These are phyloP conservation scores for Pichia nanzhaoensis DNA, from an alignment of 805 yeast species.

Conservation along the genomic window DNA sequence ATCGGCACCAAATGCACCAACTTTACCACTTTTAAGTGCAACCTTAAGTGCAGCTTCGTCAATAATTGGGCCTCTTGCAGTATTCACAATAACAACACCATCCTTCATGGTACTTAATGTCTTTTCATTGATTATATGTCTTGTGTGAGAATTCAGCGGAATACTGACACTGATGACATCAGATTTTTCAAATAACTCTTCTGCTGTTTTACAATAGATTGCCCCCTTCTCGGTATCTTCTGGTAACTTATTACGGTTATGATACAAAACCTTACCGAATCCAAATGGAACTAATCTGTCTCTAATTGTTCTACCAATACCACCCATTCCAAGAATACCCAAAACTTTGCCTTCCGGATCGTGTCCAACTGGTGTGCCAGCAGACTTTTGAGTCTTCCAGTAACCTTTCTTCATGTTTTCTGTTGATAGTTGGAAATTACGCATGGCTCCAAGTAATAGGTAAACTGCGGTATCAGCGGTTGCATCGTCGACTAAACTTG, in stretches of 20 bases:
- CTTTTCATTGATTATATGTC: constrained; percentile 57
- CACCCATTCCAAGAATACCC: constrained; percentile 85
- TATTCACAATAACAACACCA: constrained; percentile 72
- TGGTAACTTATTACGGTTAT: constrained; percentile 57
- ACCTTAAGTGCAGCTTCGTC: constrained; percentile 55
- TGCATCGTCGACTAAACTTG: constrained; percentile 44
- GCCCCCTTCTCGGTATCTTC: constrained; percentile 64
- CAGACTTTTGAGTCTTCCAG: constrained; percentile 48
- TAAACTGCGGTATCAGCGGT: constrained; percentile 54
- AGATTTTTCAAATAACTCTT: constrained; percentile 54
- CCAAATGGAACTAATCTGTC: constrained; percentile 73
- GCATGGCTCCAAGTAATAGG: constrained; percentile 43
- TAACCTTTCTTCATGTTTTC: constrained; percentile 47
- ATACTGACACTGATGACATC: constrained; percentile 71
- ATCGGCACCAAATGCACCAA: constrained; percentile 64
- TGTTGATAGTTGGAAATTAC: constrained; percentile 58
- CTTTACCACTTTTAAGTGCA: constrained; percentile 56
- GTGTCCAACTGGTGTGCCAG: constrained; percentile 57
- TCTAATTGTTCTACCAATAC: constrained; percentile 78
- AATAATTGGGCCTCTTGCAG: constrained; percentile 86
- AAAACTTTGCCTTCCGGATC: constrained; percentile 72
- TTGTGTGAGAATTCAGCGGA: constrained; percentile 69
- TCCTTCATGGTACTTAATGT: constrained; percentile 65
- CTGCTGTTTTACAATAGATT: constrained; percentile 56
- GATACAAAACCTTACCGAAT: constrained; percentile 59